Evolutionary conservation across 2,329 filamentous ascomycete species (phyloP).

Genomic region (Cryphonectria nitschkei): DNA sequence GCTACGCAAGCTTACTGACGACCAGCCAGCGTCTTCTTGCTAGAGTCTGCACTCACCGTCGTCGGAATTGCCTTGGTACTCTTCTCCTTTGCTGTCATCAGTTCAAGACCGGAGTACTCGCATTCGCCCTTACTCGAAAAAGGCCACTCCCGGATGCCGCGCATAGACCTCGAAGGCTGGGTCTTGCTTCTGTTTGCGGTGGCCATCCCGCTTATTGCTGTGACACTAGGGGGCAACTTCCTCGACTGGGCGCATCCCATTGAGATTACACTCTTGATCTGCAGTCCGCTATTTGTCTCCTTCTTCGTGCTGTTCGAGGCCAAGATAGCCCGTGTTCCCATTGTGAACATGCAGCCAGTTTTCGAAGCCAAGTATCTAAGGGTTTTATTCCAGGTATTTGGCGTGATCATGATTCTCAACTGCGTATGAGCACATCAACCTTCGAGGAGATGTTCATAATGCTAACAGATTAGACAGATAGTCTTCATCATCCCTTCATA

Average conservation of each 20-base stretch:
- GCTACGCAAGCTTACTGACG: background rate
- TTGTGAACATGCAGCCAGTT: background rate
- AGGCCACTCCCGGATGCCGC: background rate
- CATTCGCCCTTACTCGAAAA: background rate
- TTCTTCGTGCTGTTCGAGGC: background rate
- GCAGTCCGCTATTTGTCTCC: background rate
- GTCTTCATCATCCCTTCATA: background rate
- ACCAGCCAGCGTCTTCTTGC: background rate
- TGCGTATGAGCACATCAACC: background rate
- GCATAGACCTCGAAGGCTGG: background rate
- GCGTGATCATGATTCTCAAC: background rate
- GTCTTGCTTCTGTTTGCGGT: background rate
- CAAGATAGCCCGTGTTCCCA: background rate
- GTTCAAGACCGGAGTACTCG: background rate
- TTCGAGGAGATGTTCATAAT: background rate
- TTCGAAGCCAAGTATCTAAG: background rate
- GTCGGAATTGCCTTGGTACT: background rate
- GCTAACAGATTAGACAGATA: background rate
- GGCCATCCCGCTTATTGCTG: background rate
- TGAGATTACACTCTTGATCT: background rate
- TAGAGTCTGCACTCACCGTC: background rate
- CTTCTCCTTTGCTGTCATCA: background rate
- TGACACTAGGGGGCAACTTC: background rate
- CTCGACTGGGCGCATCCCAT: background rate
- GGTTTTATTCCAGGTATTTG: constrained; percentile 1